phyloP scores from a whole-genome alignment of 2,329 filamentous ascomycete genomes.

The Nakataea oryzae region DNA sequence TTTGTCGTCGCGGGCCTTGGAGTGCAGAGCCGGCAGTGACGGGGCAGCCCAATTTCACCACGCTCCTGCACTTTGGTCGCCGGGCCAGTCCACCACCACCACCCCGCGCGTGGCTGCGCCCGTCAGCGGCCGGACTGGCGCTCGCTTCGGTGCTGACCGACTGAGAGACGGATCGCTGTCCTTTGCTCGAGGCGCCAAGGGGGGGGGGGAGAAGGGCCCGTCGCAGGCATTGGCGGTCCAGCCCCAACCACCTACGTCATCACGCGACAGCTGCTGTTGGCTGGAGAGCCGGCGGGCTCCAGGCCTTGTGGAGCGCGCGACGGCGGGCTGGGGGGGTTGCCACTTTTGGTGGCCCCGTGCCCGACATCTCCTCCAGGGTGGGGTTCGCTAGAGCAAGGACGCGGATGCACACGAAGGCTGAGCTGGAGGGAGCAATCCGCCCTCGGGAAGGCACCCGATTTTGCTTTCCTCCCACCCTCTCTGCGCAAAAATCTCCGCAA shows the following conservation, averaged over 20 bases:
- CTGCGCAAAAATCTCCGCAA: not conserved
- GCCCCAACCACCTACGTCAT: conserved; percentile 5
- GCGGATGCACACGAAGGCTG: not conserved
- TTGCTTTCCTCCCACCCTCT: too few species aligned
- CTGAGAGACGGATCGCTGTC: not conserved
- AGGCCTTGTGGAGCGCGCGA: not conserved
- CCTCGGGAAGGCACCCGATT: too few species aligned
- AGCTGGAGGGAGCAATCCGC: not conserved
- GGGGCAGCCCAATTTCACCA: not conserved
- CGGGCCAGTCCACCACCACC: not conserved
- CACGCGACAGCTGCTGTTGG: not conserved
- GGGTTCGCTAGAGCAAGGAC: not conserved
- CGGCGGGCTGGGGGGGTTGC: too few species aligned
- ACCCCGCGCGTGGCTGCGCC: not conserved
- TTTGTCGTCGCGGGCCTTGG: not conserved
- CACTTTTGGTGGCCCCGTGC: not conserved
- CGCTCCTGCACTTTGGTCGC: not conserved
- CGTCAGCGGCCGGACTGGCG: not conserved
- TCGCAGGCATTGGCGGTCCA: not conserved
- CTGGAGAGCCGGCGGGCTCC: too few species aligned
- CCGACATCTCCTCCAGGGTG: not conserved
- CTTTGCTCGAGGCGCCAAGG: not conserved
- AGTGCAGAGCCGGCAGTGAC: not conserved
- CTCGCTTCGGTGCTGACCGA: not conserved
- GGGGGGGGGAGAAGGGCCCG: not conserved